phyloP scores from a whole-genome alignment of 768 basidiomycete genomes.

The Xerocomus brunneocitrinus region DNA sequence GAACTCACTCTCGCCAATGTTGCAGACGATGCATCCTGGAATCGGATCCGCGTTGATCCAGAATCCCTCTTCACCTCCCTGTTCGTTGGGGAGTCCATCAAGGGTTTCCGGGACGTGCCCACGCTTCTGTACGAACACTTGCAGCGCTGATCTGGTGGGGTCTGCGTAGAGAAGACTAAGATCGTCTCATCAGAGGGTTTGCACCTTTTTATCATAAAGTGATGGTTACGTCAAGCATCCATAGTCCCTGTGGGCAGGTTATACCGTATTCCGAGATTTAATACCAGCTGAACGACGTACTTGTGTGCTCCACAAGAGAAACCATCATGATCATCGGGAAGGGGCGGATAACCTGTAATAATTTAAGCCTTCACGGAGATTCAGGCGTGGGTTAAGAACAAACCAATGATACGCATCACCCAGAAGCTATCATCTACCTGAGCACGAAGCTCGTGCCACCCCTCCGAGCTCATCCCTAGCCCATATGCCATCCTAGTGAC shows the following conservation, averaged over 20 bases:
- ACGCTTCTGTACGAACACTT: constrained; percentile 63
- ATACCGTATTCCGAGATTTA: not conserved
- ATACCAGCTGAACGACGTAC: constrained; percentile 35
- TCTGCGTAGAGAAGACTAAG: constrained; percentile 84
- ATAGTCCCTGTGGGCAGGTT: constrained; percentile 59
- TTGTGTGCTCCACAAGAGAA: constrained; percentile 90
- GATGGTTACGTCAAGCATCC: constrained; percentile 75
- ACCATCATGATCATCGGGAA: constrained; percentile 74
- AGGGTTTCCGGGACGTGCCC: constrained; percentile 28
- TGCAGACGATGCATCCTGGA: constrained; percentile 81
- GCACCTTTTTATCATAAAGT: not conserved
- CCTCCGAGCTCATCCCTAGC: constrained; percentile 63
- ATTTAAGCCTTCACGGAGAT: not conserved
- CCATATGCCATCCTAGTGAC: constrained; percentile 71
- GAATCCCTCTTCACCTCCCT: constrained; percentile 52
- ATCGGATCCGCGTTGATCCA: constrained; percentile 89
- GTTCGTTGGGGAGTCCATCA: constrained; percentile 43
- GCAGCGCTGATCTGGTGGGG: constrained; percentile 71
- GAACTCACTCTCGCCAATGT: constrained; percentile 82
- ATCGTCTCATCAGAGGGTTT: constrained; percentile 8
- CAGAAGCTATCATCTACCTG: constrained; percentile 86
- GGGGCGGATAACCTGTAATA: constrained; percentile 72
- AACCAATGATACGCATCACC: constrained; percentile 83
- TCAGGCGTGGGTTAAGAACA: not conserved
- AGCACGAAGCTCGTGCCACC: constrained; percentile 62